Conservation (phyloP, 768 basidiomycete genomes). For the Suillus subalutaceus region DNA sequence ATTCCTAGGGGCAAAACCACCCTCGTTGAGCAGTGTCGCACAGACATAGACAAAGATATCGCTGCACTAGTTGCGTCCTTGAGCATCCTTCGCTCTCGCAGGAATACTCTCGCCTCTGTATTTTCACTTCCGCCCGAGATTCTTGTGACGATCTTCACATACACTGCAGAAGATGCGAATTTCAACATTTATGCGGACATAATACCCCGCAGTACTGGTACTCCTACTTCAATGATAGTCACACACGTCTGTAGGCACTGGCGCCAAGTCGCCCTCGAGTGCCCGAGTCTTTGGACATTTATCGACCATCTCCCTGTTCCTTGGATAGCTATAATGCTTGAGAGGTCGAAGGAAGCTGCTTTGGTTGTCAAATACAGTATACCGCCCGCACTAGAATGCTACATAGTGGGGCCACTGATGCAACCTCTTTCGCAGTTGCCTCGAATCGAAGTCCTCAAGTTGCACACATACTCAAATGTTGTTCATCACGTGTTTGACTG, state of each 20-base stretch:
- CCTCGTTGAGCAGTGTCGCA: no score
- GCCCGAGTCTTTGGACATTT: conserved; percentile 33
- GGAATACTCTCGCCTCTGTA: conserved; percentile 16
- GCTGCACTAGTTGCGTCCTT: conserved; percentile 7
- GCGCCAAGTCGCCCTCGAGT: conserved; percentile 43
- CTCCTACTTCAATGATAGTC: conserved; percentile 42
- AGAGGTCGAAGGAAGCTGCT: conserved; percentile 45
- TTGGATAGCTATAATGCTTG: conserved; percentile 46
- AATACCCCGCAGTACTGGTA: no score
- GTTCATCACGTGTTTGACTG: conserved; percentile 24
- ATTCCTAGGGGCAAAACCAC: no score
- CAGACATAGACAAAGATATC: neutral
- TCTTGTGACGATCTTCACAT: conserved; percentile 24
- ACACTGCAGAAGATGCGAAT: neutral
- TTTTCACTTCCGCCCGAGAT: conserved; percentile 22
- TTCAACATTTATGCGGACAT: no score
- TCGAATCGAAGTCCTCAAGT: conserved; percentile 37
- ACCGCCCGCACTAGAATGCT: conserved; percentile 26
- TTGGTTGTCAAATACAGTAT: conserved; percentile 31
- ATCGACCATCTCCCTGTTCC: conserved; percentile 37
- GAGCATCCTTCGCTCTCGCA: conserved; percentile 3
- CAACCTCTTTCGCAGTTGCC: conserved; percentile 34
- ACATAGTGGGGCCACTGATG: conserved; percentile 26
- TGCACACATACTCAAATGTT: conserved; percentile 20
- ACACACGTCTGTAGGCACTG: conserved; percentile 62